Conservation (phyloP, 176 grass and related monocot genomes). For the Puccinellia tenuiflora region DNA sequence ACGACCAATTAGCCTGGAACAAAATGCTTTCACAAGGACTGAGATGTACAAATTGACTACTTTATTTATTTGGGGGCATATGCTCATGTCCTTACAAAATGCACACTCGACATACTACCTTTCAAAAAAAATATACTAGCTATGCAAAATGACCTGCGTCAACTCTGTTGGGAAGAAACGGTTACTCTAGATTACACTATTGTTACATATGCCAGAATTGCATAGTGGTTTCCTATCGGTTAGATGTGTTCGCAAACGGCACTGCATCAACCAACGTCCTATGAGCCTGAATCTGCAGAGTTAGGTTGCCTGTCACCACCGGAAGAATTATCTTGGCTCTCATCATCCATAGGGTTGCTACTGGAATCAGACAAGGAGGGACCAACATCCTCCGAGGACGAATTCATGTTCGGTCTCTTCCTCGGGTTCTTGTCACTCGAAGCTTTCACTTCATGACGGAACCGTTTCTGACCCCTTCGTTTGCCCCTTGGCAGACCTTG, state of each 20-base stretch:
- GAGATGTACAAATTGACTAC: background rate
- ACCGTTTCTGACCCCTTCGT: conserved; percentile 58
- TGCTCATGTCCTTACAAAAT: conserved; percentile 2
- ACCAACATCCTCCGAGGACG: conserved; percentile 50
- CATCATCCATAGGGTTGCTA: conserved; percentile 37
- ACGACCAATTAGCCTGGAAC: background rate
- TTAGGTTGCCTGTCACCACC: conserved; percentile 36
- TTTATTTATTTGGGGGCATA: background rate
- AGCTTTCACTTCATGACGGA: conserved; percentile 53
- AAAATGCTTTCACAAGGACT: background rate
- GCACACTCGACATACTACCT: background rate
- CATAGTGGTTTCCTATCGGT: background rate
- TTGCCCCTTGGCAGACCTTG: conserved; percentile 55
- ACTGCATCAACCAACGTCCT: background rate
- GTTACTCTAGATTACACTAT: background rate
- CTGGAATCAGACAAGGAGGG: conserved; percentile 61
- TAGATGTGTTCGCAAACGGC: background rate
- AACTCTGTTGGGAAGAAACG: background rate
- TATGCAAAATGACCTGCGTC: background rate
- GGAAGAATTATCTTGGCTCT: conserved; percentile 36
- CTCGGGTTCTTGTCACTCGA: conserved; percentile 46
- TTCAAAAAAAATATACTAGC: background rate
- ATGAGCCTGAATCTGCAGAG: conserved; percentile 53
- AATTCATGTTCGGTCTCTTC: conserved; percentile 44
- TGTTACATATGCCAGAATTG: background rate